Evolutionary conservation across 371 early-diverging fungal genomes (phyloP).

Genomic region (Lichtheimia corymbifera): DNA sequence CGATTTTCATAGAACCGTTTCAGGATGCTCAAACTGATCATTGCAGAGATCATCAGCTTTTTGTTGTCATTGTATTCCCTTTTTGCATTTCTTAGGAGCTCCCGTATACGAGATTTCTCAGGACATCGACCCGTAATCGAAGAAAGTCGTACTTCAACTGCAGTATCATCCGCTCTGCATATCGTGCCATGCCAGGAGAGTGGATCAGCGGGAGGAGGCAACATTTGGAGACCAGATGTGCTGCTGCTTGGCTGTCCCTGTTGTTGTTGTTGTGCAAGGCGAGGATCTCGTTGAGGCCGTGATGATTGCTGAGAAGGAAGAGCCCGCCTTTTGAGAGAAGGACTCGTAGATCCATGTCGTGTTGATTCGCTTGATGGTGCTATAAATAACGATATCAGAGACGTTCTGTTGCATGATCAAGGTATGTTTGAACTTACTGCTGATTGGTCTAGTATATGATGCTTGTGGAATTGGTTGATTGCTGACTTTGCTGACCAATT

Average conservation of each 20-base stretch:
- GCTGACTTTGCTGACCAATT: slow-evolving; percentile 2
- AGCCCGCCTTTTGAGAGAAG: not conserved
- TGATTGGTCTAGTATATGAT: no score
- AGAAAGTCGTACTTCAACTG: not conserved
- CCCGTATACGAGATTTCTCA: not conserved
- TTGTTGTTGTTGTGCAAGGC: not conserved
- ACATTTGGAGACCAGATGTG: not conserved
- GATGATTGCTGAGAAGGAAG: not conserved
- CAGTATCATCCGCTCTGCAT: not conserved
- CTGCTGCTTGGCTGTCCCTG: not conserved
- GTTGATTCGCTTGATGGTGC: no score
- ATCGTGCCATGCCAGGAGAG: slow-evolving; percentile 2
- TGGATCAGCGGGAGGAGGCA: not conserved
- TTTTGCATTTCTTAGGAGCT: slow-evolving; percentile 1
- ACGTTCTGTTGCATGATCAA: no score
- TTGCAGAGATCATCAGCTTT: slow-evolving; percentile 4
- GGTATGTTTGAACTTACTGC: no score
- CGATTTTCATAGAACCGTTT: not conserved
- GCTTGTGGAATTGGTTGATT: not conserved
- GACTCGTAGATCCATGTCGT: not conserved
- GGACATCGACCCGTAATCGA: slow-evolving; percentile 1
- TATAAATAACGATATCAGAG: no score
- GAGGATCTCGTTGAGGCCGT: not conserved
- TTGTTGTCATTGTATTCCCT: not conserved
- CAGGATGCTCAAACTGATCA: not conserved